Evolutionary conservation across 306 rosid genomes (phyloP), one percentile per base, ranked within the genome.

Genomic region (Alnus glutinosa): DNA sequence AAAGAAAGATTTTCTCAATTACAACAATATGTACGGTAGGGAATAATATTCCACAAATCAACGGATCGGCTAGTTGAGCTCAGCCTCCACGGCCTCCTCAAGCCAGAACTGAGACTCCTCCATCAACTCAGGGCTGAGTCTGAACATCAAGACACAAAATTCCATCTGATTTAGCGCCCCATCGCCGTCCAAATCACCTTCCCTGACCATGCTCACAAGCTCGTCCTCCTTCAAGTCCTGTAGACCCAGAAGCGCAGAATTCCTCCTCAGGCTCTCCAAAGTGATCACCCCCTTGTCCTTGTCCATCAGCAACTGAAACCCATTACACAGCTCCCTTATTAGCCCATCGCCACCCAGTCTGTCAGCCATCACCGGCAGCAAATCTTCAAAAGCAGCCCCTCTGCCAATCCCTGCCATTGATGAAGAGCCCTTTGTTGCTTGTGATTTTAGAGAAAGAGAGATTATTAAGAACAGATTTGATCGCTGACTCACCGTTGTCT

Each of bases 61-160:
- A 5, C 7, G 5, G 7, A 5, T 42, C 8, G 46, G 7, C 1
- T 42, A 42, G 46, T 54, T 32, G 30, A 81, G 48, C 68, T 89
- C 86, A 7, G 66, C 54, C 36, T 90, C 86, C 46, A 92, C 39
- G 34, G 90, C 92, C 5, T 89, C 77, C 58, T 91, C 86, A 76
- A 95, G 97, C n/a, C n/a, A n/a, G 80, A 77, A 57, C 90, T 89
- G 87, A 2, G 96, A 93, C 0, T 87, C 89, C 3, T 89, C 79
- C 97, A 95, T 95, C 86, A 95, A 81, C 6, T 89, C 81, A 4
- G 98, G 98, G 75, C 97, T 93, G 75, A 95, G 71, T 81, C 99
- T 91, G 83, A 95, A 95, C 99, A 95, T 95, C 88, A 95, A 82
- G 57, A 95, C 99, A 39, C 99, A 95, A 61, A 93, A 95, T 70